Base-by-base conservation (phyloP, 306 rosid species). In the Trifolium fragiferum region DNA sequence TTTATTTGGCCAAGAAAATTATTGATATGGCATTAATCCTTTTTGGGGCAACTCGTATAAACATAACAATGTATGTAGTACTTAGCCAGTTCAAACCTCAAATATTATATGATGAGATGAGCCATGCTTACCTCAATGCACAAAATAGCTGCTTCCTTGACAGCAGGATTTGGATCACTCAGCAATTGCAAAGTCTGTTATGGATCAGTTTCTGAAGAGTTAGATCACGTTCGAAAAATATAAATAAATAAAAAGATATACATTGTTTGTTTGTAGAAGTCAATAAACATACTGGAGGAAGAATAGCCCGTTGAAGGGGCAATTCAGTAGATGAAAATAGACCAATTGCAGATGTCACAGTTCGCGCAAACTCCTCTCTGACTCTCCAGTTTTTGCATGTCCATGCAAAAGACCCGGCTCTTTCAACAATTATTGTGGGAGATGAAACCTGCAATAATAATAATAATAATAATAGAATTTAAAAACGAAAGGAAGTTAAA, bases 391-490 rank as follows among this genome's bases (percentile, higher is more conserved):
- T 92, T 86, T 76, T 95, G 88, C 92, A 90, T 15, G 83, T 70
- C 99, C 99, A 95, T 46, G 98, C 99, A 85, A 81, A 92, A 70
- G 96, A 86, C 66, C 99, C 99, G 10, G 99, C 97, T 85, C 99
- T 78, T 85, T 95, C 99, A 75, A 95, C 99, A 70, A 92, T 90
- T 84, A 95, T 90, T 33, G 99, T 92, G 10, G 99, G 98, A 63
- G 99, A 95, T 67, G 98, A 95, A 73, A 95, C 92, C 99, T 94
- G 86, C 66, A 80, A 50, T 37, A 53, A 53, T 70, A 33, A 69
- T 7, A 12, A 73, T 10, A 64, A 35, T 53, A 72, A 65, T 4
- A 59, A 12, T 40, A 66, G 66, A 19, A 55, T 66, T 49, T 59
- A 50, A 58, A 73, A 51, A 58, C 51, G 76, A 49, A 77, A 73